These are phyloP conservation scores for Chamaecrista fasciculata DNA, from an alignment of 306 rosid genomes.

Conservation along the genomic window DNA sequence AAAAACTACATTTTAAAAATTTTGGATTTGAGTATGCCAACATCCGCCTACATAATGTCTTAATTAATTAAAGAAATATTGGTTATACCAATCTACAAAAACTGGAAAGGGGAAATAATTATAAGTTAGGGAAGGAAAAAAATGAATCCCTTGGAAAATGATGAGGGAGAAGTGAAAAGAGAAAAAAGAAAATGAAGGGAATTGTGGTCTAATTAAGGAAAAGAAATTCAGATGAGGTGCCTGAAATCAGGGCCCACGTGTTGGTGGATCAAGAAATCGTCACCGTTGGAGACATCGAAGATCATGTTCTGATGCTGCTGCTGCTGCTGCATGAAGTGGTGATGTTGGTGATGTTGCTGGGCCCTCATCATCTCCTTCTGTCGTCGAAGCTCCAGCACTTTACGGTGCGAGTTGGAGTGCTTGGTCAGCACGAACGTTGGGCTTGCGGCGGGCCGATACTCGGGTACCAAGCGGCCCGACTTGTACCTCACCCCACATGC, in stretches of 20 bases:
- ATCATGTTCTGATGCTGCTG: conserved; percentile 47
- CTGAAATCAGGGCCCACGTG: conserved; percentile 61
- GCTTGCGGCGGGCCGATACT: conserved; percentile 91
- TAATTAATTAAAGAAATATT: conserved; percentile 14
- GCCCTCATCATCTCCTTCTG: conserved; percentile 65
- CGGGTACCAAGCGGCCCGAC: conserved; percentile 84
- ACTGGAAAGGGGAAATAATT: not conserved
- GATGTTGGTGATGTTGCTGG: conserved; percentile 40
- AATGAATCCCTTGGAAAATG: not conserved
- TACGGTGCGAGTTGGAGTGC: conserved; percentile 94
- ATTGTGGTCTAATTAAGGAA: too few relatives aligned
- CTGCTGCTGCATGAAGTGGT: too few relatives aligned
- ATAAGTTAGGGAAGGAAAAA: conserved; percentile 24
- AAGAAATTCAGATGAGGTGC: conserved; percentile 47
- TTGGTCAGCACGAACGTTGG: conserved; percentile 87
- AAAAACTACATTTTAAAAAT: conserved; percentile 2
- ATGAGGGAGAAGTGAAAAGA: not conserved
- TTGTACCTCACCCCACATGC: conserved; percentile 90
- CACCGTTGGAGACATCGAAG: conserved; percentile 67
- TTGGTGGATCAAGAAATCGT: conserved; percentile 79
- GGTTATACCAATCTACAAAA: not conserved
- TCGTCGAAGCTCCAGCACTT: conserved; percentile 85
- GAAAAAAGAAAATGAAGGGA: conserved; percentile 2
- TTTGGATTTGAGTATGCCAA: conserved; percentile 26
- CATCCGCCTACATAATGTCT: conserved; percentile 18